Base-by-base conservation (phyloP, 2,329 filamentous ascomycete genomes). In the Cladobotryum mycophilum region DNA sequence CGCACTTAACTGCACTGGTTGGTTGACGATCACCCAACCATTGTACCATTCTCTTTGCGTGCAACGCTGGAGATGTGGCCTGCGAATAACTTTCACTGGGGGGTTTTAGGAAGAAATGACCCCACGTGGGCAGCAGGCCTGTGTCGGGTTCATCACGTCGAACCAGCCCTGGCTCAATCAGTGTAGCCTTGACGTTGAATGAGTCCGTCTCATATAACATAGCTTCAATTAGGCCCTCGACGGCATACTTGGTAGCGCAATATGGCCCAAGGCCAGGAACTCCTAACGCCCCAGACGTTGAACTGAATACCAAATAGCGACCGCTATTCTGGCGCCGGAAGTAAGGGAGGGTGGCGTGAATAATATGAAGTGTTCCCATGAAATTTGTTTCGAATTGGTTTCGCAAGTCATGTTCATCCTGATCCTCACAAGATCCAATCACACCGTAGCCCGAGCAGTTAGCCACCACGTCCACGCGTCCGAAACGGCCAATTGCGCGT, bases 311-410 rank as follows among this genome's bases (percentile, higher is more conserved):
- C 46, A 97, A 76, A 67, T 96, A 97, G 30, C 91, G 81, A 1
- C 93, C 93, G 1, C 74, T 76, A 18, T 79, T 78, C 56, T 89
- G 85, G 56, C 84, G 77, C 47, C 92, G 84, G 60, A 97, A 95
- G 70, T 95, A 89, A 0, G 91, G 90, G 36, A 97, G 73, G 1
- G 87, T 91, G 17, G 88, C 75, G 66, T 96, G 90, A 53, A 97
- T 86, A 60, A 99, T 96, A 69, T 97, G 88, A 53, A 97, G 70
- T 0, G 90, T 95, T 48, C 93, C 93, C 76, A 95, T 92, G 69
- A 96, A 96, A 69, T 99, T 99, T 18, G 91, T 96, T 74, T 95
- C 89, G 70, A 97, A 96, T 68, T 97, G 93, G 62, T 95, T 92
- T 52, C 90, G 87, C 59, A 97, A 81, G 64, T 97, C 93, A 67